Percentiles rank a stretch among this genome's conserved stretches.
phyloP scores from a whole-genome alignment of 1,139 yeast genomes.

The Geotrichum carabidarum region DNA sequence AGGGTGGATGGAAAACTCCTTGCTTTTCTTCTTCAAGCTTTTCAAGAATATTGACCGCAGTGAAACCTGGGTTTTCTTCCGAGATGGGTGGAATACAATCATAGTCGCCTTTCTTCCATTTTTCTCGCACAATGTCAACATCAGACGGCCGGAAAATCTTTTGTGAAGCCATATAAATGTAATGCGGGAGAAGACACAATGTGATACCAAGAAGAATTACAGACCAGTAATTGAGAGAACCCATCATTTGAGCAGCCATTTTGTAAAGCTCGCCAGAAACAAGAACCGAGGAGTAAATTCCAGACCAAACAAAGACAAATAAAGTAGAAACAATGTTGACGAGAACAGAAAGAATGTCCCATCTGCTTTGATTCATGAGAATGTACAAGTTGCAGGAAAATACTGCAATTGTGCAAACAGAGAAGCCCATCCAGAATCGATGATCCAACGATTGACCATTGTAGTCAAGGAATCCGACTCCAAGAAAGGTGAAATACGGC shows the following conservation, averaged over 20 bases:
- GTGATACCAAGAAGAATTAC: constrained; percentile 66
- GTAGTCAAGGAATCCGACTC: constrained; percentile 51
- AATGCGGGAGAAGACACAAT: constrained; percentile 72
- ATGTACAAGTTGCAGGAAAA: constrained; percentile 77
- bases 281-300: constrained; percentile 70
- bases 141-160: constrained; percentile 69
- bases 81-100: constrained; percentile 20
- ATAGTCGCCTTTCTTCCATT: constrained; percentile 26
- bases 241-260: constrained; percentile 70
- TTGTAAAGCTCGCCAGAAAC: constrained; percentile 69
- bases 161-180: constrained; percentile 56
- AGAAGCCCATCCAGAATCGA: constrained; percentile 77
- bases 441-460: constrained; percentile 72
- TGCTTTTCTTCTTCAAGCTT: constrained; percentile 4
- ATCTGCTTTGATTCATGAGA: constrained; percentile 73
- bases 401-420: constrained; percentile 75
- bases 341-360: constrained; percentile 87
- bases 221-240: constrained; percentile 74
- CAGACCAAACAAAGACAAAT: constrained; percentile 81
- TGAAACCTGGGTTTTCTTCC: constrained; percentile 20
- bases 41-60: constrained; percentile 16
- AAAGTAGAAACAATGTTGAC: constrained; percentile 62
- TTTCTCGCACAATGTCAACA: constrained; percentile 80
- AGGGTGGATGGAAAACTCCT: background rate
- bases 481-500: constrained; percentile 65